A percentile compares a stretch with the other conserved stretches of the same genome.
Evolutionary conservation across 345 rosid genomes (phyloP).

Genomic region (Eutrema yunnanense): DNA sequence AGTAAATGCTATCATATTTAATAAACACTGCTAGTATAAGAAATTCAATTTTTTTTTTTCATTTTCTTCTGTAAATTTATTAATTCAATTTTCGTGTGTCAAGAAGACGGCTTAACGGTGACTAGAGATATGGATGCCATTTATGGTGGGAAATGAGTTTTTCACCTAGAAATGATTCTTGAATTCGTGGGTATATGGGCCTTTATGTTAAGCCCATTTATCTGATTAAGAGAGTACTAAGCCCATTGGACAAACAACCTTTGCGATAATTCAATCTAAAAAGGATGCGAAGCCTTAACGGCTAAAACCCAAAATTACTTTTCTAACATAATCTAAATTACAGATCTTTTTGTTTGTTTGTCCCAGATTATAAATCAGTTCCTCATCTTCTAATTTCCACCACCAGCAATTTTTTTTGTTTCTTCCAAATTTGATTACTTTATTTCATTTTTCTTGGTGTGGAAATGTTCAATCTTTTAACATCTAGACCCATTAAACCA

Average conservation of each 20-base stretch:
- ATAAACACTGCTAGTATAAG: background rate
- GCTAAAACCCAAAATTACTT: background rate
- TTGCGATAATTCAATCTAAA: background rate
- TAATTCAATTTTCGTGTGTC: background rate
- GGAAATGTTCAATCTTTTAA: no score
- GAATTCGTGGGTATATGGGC: background rate
- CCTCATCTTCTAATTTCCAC: no score
- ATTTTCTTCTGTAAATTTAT: background rate
- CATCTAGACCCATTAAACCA: no score
- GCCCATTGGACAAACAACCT: background rate
- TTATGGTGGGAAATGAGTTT: background rate
- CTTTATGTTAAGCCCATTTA: background rate
- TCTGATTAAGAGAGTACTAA: background rate
- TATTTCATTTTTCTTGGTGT: no score
- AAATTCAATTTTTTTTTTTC: background rate
- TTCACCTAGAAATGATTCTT: background rate
- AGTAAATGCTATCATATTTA: conserved; percentile 26
- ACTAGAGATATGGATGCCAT: background rate
- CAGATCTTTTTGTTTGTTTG: no score
- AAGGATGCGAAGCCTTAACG: background rate
- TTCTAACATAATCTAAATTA: no score
- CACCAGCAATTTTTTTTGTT: no score
- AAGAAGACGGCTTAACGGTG: background rate
- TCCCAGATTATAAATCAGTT: no score
- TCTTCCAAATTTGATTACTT: no score